Evolutionary conservation across 345 rosid genomes (phyloP), one percentile per base, ranked within the genome.

Genomic region (Populus pruinosa): DNA sequence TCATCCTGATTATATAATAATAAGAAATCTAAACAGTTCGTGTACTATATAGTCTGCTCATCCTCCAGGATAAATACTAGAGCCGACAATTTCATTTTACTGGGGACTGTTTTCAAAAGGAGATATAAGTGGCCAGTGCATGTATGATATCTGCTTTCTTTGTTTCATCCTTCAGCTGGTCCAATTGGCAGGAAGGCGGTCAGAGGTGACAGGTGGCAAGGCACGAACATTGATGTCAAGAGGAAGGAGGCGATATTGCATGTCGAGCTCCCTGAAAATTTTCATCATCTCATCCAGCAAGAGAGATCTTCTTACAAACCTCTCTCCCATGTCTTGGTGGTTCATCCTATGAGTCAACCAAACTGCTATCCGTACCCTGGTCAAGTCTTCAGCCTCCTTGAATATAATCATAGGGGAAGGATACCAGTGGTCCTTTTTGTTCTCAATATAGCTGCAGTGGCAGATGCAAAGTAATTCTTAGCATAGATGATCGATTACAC

Each of bases 301-400:
- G 18, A 79, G 81, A 38, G 83, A 67, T 65, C 86, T 73, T 38
- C 86, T 79, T 6, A 65, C 13, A 70, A 70, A 83, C 63, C 53
- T 76, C 78, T 77, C 86, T 18, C 86, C 86, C 81, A 83, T 83
- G 79, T 83, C 81, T 64, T 79, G 86, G 67, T 79, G 81, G 80
- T 83, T 83, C 78, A 83, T 83, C 53, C 35, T 78, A 8, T 82
- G 85, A 5, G 77, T 65, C 36, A 75, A 23, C 82, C 82, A 82
- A 53, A 82, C 20, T 12, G 77, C 79, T 39, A 82, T 66, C 33
- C 77, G 41, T 8, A 82, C 79, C 55, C 65, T 44, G 16, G 67
- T 82, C 73, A 82, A 33, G 25, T 75, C 82, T 75, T 74, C 82
- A 5, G n/a, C 27, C 17, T 82, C 85, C 70, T 69, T 78, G 8